Percentiles rank a stretch among this genome's conserved stretches.
These are phyloP conservation scores for Brettanomyces bruxellensis DNA, from an alignment of 805 yeast genomes.

Conservation along the genomic window DNA sequence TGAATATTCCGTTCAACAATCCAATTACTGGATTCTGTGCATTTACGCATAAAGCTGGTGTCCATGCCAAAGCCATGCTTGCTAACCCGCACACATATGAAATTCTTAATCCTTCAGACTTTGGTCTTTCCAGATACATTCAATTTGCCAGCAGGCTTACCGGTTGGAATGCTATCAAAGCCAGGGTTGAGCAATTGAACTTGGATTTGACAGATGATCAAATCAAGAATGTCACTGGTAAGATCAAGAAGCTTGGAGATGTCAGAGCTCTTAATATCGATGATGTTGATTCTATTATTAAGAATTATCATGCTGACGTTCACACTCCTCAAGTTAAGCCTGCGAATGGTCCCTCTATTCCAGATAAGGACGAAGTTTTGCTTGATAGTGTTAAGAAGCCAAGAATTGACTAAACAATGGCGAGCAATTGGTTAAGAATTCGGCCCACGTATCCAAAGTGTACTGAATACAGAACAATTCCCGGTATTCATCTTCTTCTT, in stretches of 20 bases:
- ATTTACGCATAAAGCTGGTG: conserved; percentile 98
- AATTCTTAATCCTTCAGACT: conserved; percentile 88
- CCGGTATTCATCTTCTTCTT: no score
- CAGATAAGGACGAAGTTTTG: conserved; percentile 17
- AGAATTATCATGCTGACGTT: conserved; percentile 79
- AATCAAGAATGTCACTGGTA: conserved; percentile 87
- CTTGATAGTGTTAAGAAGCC: conserved; percentile 26
- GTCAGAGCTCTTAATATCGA: conserved; percentile 90
- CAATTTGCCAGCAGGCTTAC: conserved; percentile 97
- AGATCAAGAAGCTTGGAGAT: conserved; percentile 91
- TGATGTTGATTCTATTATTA: conserved; percentile 94
- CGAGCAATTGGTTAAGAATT: neutral
- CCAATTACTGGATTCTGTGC: conserved; percentile 99
- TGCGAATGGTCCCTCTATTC: conserved; percentile 23
- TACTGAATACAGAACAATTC: neutral
- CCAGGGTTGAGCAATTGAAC: conserved; percentile 95
- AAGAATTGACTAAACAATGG: conserved; percentile 14
- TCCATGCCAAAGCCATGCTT: conserved; percentile 96
- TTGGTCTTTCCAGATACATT: conserved; percentile 91
- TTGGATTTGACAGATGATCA: conserved; percentile 84
- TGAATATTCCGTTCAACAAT: conserved; percentile 94
- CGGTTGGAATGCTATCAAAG: conserved; percentile 98
- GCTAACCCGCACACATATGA: conserved; percentile 99
- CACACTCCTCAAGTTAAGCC: conserved; percentile 42
- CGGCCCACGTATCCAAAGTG: neutral